phyloP scores from a whole-genome alignment of 1,284 basidiomycete species.

The Fomitopsis pinicola region DNA sequence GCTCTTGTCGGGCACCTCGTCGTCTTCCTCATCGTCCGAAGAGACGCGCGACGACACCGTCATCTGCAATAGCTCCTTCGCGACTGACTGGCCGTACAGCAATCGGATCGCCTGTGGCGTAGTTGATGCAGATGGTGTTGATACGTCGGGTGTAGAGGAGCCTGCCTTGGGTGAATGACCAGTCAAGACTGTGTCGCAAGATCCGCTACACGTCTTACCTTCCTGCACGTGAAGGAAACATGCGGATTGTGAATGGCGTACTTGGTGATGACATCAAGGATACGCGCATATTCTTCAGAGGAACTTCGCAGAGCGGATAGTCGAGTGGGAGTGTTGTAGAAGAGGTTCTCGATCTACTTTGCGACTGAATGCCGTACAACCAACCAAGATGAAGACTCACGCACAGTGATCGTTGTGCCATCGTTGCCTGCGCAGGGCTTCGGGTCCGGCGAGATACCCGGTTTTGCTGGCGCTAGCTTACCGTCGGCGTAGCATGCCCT shows the following conservation, averaged over 20 bases:
- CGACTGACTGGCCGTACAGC: constrained; percentile 80
- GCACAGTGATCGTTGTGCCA: constrained; percentile 76
- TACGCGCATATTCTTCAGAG: constrained; percentile 90
- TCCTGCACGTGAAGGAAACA: constrained; percentile 89
- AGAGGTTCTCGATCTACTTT: constrained; percentile 82
- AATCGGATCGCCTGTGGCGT: constrained; percentile 73
- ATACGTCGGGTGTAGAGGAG: constrained; percentile 73
- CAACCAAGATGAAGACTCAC: constrained; percentile 39
- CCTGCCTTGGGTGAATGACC: constrained; percentile 50
- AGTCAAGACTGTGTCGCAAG: background rate
- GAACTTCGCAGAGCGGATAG: constrained; percentile 81
- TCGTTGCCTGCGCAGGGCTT: constrained; percentile 93
- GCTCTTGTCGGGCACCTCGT: constrained; percentile 22
- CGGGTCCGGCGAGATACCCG: constrained; percentile 68
- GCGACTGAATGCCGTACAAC: constrained; percentile 25
- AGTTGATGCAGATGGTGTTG: constrained; percentile 72
- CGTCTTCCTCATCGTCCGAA: constrained; percentile 22
- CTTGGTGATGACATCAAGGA: constrained; percentile 90
- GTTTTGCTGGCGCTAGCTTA: constrained; percentile 60
- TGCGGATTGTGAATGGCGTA: constrained; percentile 93
- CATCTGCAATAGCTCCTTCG: constrained; percentile 74
- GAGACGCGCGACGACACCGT: constrained; percentile 34
- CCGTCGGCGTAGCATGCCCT: constrained; percentile 85
- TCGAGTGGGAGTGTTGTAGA: constrained; percentile 92
- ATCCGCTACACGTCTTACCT: constrained; percentile 42